Conservation (phyloP, 306 rosid species). For the Pueraria montana region DNA sequence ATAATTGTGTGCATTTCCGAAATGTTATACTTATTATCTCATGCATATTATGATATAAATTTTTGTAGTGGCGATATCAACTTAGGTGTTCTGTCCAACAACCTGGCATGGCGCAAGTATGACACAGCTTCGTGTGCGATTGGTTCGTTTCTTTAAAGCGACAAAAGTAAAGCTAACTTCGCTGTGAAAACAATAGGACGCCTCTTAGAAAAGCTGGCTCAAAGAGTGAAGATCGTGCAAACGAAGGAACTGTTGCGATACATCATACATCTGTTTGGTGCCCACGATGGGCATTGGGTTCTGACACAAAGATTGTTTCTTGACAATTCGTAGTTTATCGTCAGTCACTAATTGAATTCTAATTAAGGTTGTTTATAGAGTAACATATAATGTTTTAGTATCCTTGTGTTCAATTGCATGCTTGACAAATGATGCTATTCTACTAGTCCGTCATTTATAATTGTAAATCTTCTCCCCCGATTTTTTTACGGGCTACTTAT, state of each 20-base stretch:
- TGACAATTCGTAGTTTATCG: neutral
- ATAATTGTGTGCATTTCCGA: neutral
- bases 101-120: neutral
- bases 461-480: neutral
- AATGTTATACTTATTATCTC: slow-evolving; percentile 8
- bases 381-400: neutral
- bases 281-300: neutral
- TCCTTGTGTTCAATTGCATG: neutral
- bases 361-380: neutral
- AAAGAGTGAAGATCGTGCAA: neutral
- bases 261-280: neutral
- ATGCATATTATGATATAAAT: neutral
- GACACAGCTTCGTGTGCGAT: neutral
- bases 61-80: neutral
- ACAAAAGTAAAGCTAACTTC: neutral
- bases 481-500: neutral
- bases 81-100: neutral
- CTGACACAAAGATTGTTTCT: neutral
- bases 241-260: neutral
- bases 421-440: neutral
- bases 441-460: neutral
- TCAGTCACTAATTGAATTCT: neutral
- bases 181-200: neutral
- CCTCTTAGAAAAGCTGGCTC: neutral
- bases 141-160: neutral